Evolutionary conservation across 73 alveolate species (phyloP), one percentile per base, ranked within the genome.

Genomic region (Chromera velia): DNA sequence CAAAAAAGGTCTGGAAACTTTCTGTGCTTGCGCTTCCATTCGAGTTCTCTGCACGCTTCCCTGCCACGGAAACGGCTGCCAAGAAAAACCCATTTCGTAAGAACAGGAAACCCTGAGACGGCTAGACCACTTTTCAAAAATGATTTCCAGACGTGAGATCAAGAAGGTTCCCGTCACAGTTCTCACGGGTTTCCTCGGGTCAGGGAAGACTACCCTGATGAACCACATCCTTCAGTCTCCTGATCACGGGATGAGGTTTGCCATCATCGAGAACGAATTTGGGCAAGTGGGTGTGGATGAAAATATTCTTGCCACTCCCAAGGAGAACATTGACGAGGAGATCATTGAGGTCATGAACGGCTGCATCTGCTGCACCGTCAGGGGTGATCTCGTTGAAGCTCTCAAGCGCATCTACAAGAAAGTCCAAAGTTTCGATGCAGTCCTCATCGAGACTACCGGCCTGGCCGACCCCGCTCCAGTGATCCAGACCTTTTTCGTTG

Each of bases 391-490:
- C 22, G 22, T 40, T 40, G 55, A 13, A 4, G 55, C 13, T 40
- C 55, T 40, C 22, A 4, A 40, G 55, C 55, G 55, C 22, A 4
- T 7, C 13, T 40, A 4, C 55, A 13, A 4, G 55, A 4, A 4
- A 13, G 13, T 40, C 19, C 27, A 40, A 4, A 40, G 55, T 27
- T 4, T 65, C 34, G 73, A 65, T 13, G 26, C 4, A 6, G 13
- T 65, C 73, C 33, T 65, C 26, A 65, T 65, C 4, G 73, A 65
- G 34, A 65, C 73, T 13, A 65, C 55, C 4, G 55, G 55, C 13
- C 4, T 81, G 26, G 88, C 88, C 1, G 88, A 81, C 49, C 88
- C 88, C 0, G 88, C 88, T 0, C 88, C 88, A 0, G 88, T 81
- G 62, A 84, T 84, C 13, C 88, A 81, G 74, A 81, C 88, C 19